Evolutionary conservation across 371 early-diverging fungal species (phyloP).

Genomic region (Parasitella parasitica): DNA sequence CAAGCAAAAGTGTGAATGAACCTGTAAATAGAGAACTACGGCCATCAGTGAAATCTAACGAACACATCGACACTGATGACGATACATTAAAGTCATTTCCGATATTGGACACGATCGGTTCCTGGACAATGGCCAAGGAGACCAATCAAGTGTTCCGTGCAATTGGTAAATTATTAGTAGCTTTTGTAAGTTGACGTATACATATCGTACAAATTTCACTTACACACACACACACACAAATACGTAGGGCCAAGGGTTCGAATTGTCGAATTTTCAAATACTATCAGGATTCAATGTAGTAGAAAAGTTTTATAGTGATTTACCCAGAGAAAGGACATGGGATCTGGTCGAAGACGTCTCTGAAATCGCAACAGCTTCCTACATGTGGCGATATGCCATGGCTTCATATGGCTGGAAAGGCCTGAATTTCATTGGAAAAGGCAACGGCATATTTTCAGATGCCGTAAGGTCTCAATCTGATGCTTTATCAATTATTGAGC

Average conservation of each 20-base stretch:
- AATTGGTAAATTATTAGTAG: slow-evolving; percentile 59
- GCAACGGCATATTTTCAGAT: slow-evolving; percentile 64
- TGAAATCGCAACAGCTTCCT: slow-evolving; percentile 52
- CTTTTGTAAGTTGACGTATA: slow-evolving; percentile 55
- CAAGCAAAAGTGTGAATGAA: not conserved
- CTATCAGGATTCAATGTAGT: slow-evolving; percentile 66
- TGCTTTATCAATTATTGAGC: slow-evolving; percentile 65
- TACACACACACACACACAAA: too few relatives aligned
- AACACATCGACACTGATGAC: slow-evolving; percentile 24
- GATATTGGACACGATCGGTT: slow-evolving; percentile 43
- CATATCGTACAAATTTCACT: too few relatives aligned
- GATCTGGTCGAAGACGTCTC: slow-evolving; percentile 35
- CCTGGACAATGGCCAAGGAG: slow-evolving; percentile 57
- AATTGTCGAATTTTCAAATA: slow-evolving; percentile 65
- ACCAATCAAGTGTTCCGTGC: slow-evolving; percentile 66
- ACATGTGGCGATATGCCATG: slow-evolving; percentile 53
- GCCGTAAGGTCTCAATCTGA: slow-evolving; percentile 67
- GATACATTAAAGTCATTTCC: slow-evolving; percentile 24
- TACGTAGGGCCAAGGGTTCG: slow-evolving; percentile 70
- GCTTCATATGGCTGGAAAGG: slow-evolving; percentile 79
- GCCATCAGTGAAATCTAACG: slow-evolving; percentile 1
- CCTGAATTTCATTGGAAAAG: slow-evolving; percentile 72
- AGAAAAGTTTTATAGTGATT: slow-evolving; percentile 53
- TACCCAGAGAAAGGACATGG: slow-evolving; percentile 35
- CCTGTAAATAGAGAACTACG: not conserved